Conservation (phyloP, 257 asterid genomes). For the Ballota nigra region DNA sequence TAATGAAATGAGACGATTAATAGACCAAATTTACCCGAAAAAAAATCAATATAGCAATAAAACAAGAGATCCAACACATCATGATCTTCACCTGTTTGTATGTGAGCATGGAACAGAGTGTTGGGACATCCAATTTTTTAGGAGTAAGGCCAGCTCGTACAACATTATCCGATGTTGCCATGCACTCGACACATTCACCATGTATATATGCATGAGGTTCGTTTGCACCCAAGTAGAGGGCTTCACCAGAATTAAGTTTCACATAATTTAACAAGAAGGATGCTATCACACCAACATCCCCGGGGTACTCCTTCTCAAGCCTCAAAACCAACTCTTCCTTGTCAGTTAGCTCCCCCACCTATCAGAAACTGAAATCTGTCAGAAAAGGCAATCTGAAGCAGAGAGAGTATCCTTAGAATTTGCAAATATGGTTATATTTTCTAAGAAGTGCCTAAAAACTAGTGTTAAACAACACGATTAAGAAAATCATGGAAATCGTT, state of each 20-base stretch:
- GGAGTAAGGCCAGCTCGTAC: constrained; percentile 99
- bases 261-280: constrained; percentile 75
- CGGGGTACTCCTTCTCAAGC: constrained; percentile 85
- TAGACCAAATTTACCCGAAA: too few species aligned
- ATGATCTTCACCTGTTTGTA: constrained; percentile 74
- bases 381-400: not conserved
- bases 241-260: constrained; percentile 87
- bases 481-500: not conserved
- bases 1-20: too few species aligned
- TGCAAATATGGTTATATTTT: not conserved
- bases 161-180: constrained; percentile 98
- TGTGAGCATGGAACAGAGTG: constrained; percentile 94
- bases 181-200: constrained; percentile 97
- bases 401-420: not conserved
- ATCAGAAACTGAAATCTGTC: constrained; percentile 12
- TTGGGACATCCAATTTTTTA: constrained; percentile 71
- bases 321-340: constrained; percentile 72
- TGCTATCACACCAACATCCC: constrained; percentile 78
- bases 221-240: constrained; percentile 81
- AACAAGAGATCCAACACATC: not conserved
- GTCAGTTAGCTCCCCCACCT: constrained; percentile 66
- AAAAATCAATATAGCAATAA: not conserved
- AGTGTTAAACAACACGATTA: not conserved
- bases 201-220: constrained; percentile 91
- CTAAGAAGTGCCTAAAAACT: not conserved